Evolutionary conservation across 106 monocot genomes (phyloP), one percentile per base, ranked within the genome.

Genomic region (Phalaenopsis aphrodite): DNA sequence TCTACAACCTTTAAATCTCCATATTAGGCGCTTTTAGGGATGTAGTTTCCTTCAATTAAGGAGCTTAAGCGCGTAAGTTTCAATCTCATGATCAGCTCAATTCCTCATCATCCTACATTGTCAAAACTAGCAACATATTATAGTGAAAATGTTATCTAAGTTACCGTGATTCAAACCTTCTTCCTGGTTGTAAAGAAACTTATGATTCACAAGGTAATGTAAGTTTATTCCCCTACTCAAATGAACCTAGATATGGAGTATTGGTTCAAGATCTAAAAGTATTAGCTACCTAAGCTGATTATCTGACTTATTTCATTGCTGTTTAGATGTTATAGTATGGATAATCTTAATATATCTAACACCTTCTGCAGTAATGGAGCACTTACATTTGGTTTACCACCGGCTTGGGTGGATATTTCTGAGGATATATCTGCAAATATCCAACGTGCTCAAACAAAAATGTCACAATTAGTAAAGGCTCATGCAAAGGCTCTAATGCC

Each of bases 401-500:
- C 97, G 78, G 92, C 92, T 65, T 98, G 97, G 97, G 97, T 98
- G 48, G 97, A 98, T 85, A 69, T 91, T 78, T 94, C 94, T 75
- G 97, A 98, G 81, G 94, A 98, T 85, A 92, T 98, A 86, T 41
- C 84, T 56, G 83, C 84, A 52, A 89, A 94, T 81, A 94, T 92
- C 86, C 94, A 98, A 75, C 87, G 84, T 80, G 90, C 89, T 56
- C 89, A 87, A n/a, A 84, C 86, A 69, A 98, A 98, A 87, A 94
- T 98, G 85, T 82, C 86, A 7, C 89, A 98, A 81, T 78, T 98
- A 79, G 84, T 86, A 14, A 98, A 94, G 85, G 94, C 89, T 55
- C 97, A 98, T 84, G 83, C 85, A 19, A 94, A 98, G 75, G 97
- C 94, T 56, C 78, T 98, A 78, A 98, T 92, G 94, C 97, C 97